These are phyloP conservation scores for Termitomyces sp. DNA, from an alignment of 768 basidiomycete genomes.

Conservation along the genomic window DNA sequence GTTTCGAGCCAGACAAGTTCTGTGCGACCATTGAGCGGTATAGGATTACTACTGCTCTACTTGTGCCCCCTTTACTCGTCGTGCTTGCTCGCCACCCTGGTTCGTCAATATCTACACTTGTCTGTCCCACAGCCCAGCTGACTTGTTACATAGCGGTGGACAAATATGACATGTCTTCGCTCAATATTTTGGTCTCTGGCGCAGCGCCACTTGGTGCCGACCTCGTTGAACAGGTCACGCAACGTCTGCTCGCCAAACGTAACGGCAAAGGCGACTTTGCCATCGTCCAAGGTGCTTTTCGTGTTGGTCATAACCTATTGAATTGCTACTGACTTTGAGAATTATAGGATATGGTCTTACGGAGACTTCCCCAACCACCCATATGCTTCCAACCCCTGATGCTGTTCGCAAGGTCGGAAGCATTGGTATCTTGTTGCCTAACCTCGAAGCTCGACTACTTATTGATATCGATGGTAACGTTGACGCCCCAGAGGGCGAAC, in stretches of 20 bases:
- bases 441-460: slow-evolving; percentile 73
- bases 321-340: neutral
- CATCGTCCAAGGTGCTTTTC: slow-evolving; percentile 23
- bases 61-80: slow-evolving; percentile 84
- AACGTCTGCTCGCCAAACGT: slow-evolving; percentile 31
- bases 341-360: slow-evolving; percentile 70
- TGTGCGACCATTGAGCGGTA: slow-evolving; percentile 65
- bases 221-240: slow-evolving; percentile 47
- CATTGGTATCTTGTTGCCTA: slow-evolving; percentile 68
- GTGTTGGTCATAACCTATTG: too few relatives aligned
- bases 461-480: slow-evolving; percentile 52
- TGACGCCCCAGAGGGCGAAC: slow-evolving; percentile 50
- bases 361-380: slow-evolving; percentile 75
- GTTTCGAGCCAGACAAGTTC: slow-evolving; percentile 70
- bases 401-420: slow-evolving; percentile 53
- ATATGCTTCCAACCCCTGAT: slow-evolving; percentile 45
- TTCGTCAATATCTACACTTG: slow-evolving; percentile 22
- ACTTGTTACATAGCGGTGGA: slow-evolving; percentile 43
- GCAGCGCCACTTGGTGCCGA: slow-evolving; percentile 78
- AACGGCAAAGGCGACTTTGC: slow-evolving; percentile 36
- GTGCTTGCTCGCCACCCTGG: slow-evolving; percentile 67
- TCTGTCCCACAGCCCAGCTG: too few relatives aligned
- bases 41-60: slow-evolving; percentile 49
- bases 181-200: slow-evolving; percentile 61
- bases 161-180: slow-evolving; percentile 61